These are phyloP conservation scores for Rhododendron ovatum DNA, from an alignment of 148 eudicot species.

Conservation along the genomic window DNA sequence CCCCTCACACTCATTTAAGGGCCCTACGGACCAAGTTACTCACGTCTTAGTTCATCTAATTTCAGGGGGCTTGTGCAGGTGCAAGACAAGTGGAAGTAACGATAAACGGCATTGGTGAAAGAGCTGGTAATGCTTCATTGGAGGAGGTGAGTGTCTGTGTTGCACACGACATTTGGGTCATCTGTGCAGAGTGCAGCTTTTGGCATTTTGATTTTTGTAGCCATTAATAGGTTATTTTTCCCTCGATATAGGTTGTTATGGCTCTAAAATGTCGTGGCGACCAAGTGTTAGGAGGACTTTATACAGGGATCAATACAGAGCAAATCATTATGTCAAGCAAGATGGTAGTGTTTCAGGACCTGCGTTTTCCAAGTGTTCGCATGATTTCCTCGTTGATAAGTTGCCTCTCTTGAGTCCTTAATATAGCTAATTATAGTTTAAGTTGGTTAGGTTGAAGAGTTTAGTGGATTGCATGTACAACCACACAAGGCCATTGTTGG, in stretches of 20 bases:
- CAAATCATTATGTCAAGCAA: slow-evolving; percentile 59
- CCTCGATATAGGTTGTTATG: slow-evolving; percentile 53
- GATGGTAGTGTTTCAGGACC: slow-evolving; percentile 34
- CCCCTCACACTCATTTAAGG: neutral
- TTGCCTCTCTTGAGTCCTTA: neutral
- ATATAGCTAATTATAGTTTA: neutral
- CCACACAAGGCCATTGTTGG: slow-evolving; percentile 67
- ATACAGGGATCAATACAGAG: slow-evolving; percentile 49
- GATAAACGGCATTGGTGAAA: slow-evolving; percentile 92
- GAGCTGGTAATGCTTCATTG: slow-evolving; percentile 96
- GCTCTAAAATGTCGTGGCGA: slow-evolving; percentile 54
- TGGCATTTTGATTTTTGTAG: neutral
- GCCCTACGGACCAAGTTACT: neutral
- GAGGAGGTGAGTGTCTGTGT: slow-evolving; percentile 68
- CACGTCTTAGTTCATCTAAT: slow-evolving; percentile 18
- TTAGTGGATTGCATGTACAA: slow-evolving; percentile 46
- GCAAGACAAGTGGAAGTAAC: slow-evolving; percentile 96
- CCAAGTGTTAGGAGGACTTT: slow-evolving; percentile 41
- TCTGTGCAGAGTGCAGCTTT: neutral
- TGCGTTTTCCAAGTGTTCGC: neutral
- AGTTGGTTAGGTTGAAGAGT: slow-evolving; percentile 46
- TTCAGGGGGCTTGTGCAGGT: slow-evolving; percentile 89
- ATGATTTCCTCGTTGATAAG: neutral
- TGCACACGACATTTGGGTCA: neutral
- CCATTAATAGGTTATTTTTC: neutral